Evolutionary conservation across 148 eudicot species (phyloP), one percentile per base, ranked within the genome.

Genomic region (Cornus florida): DNA sequence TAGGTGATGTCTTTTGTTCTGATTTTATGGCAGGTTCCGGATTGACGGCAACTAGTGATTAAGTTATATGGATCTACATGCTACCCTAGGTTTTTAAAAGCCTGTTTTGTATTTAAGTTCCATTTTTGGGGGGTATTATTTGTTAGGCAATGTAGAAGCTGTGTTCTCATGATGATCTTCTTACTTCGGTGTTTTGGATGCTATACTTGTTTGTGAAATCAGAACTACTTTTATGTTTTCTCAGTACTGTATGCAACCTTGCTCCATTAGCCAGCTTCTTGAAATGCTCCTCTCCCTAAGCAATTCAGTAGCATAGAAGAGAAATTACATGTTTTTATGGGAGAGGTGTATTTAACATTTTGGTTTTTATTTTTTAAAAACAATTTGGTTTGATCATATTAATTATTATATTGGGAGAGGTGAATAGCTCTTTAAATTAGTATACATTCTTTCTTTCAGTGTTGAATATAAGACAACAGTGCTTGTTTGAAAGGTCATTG

Each of bases 81-180:
- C 67, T 74, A 28, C 9, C 13, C 38, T 66, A 38, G 71, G 78
- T 75, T 70, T 22, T 39, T 7, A 75, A 39, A 60, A 41, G 70
- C 17, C 38, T n/a, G 59, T 48, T 9, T 20, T 56, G n/a, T n/a
- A n/a, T 24, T 23, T 72, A 0, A 66, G 20, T 66, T 24, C 43
- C 33, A 12, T 11, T 74, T 20, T 17, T 62, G 62, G 7, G 7
- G 16, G 46, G 9, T 8, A 5, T 41, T 6, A 62, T 75, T 35
- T 62, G 3, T 53, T n/a, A 62, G 77, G 77, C 53, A 75, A 59
- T 74, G 56, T 75, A 62, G n/a, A 2, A 22, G 10, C 0, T 12
- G 38, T 62, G n/a, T 35, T 33, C 24, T 12, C 2, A 2, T 10
- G 10, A 38, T 28, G 33, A 13, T 33, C 71, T 10, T 68, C 41